These are phyloP conservation scores for Adiantum capillusveneris DNA, from an alignment of 75 land plant genomes.

Conservation along the genomic window DNA sequence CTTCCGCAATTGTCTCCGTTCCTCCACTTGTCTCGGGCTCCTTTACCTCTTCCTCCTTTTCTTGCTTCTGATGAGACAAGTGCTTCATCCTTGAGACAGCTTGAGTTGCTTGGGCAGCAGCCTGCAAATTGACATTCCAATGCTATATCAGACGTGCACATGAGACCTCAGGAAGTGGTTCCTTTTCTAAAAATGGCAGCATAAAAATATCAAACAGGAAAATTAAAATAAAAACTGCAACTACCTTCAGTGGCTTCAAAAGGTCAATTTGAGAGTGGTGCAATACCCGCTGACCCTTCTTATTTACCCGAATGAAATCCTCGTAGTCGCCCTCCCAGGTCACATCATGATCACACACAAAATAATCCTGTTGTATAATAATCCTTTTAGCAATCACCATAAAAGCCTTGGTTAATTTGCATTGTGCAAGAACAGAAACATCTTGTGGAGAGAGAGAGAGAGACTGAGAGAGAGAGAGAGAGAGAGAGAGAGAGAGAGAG, in stretches of 20 bases:
- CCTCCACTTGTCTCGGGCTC: background rate
- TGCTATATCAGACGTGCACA: background rate
- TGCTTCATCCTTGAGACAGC: slow-evolving; percentile 22
- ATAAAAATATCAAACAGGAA: no score
- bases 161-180: no score
- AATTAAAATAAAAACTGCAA: no score
- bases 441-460: no score
- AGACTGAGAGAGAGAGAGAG: no score
- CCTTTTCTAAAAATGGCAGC: no score
- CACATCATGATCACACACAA: slow-evolving; percentile 42
- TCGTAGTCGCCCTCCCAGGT: slow-evolving; percentile 43
- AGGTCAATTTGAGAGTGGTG: slow-evolving; percentile 44
- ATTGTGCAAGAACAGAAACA: no score
- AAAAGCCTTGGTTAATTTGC: background rate
- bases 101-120: slow-evolving; percentile 5
- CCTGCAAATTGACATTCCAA: background rate
- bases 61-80: slow-evolving; percentile 6
- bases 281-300: slow-evolving; percentile 28
- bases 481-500: no score
- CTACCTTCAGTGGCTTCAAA: slow-evolving; percentile 30
- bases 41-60: slow-evolving; percentile 7
- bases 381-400: background rate
- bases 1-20: no score
- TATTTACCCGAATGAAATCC: slow-evolving; percentile 39
- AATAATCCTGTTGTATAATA: slow-evolving; percentile 35